These are phyloP conservation scores for Tylopilus plumbeoviolaceoides DNA, from an alignment of 768 basidiomycete genomes.

Conservation along the genomic window DNA sequence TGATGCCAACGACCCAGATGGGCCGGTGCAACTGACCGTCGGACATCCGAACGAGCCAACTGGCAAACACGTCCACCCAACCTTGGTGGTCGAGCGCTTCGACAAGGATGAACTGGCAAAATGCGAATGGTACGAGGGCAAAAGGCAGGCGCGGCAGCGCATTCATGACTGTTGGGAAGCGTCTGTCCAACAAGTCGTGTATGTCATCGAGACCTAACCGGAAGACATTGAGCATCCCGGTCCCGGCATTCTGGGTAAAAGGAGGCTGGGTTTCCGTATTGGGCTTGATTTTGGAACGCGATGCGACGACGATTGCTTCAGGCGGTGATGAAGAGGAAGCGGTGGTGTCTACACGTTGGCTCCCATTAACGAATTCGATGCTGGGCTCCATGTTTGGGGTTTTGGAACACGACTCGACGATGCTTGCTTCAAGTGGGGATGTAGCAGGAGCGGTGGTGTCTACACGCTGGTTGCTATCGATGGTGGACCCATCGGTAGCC, in stretches of 20 bases:
- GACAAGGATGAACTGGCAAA: conserved; percentile 81
- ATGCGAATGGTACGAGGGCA: conserved; percentile 84
- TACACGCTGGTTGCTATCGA: too few relatives aligned
- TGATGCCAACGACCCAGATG: conserved; percentile 64
- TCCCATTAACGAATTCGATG: too few relatives aligned
- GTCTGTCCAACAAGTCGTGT: conserved; percentile 13
- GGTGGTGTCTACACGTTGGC: too few relatives aligned
- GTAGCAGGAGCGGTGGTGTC: too few relatives aligned
- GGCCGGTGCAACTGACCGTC: conserved; percentile 40
- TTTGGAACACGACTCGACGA: too few relatives aligned
- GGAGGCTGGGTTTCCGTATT: not conserved
- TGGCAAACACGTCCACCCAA: conserved; percentile 83
- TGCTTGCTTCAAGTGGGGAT: too few relatives aligned
- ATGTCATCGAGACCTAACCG: not conserved
- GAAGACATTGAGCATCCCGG: too few relatives aligned
- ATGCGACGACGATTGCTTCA: too few relatives aligned
- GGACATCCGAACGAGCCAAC: conserved; percentile 54
- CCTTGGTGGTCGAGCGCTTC: conserved; percentile 76
- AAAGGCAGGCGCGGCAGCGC: conserved; percentile 71
- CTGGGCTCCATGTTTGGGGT: too few relatives aligned
- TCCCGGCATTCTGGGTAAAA: too few relatives aligned
- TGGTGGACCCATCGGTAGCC: too few relatives aligned
- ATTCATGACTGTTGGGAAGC: conserved; percentile 70
- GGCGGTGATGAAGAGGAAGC: too few relatives aligned
- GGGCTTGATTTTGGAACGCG: not conserved